These are phyloP conservation scores for Chamaecrista fasciculata DNA, from an alignment of 306 rosid species.

Conservation along the genomic window DNA sequence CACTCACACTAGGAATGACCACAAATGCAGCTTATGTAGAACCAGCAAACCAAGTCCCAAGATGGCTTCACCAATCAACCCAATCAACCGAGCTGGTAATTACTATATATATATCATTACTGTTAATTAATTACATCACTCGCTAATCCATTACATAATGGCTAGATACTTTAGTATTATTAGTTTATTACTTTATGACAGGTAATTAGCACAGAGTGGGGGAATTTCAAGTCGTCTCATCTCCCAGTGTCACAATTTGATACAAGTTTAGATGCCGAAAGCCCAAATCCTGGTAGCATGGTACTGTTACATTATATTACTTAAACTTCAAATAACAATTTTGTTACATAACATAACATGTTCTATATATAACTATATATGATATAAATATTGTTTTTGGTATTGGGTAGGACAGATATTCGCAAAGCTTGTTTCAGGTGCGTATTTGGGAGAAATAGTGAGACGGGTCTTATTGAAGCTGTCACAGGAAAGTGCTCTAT, in stretches of 20 bases:
- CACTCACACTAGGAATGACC: constrained; percentile 55
- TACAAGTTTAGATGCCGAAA: constrained; percentile 53
- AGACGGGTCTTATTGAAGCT: constrained; percentile 56
- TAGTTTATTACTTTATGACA: no score
- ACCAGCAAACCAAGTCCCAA: constrained; percentile 37
- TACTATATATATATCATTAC: neutral
- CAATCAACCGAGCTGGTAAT: constrained; percentile 55
- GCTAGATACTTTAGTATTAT: no score
- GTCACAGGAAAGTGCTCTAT: constrained; percentile 62
- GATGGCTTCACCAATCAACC: constrained; percentile 40
- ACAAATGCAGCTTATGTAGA: constrained; percentile 72
- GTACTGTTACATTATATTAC: no score
- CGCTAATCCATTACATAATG: no score
- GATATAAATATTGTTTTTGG: neutral
- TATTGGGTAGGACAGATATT: constrained; percentile 34
- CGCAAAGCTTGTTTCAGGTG: constrained; percentile 60
- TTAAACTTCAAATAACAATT: no score
- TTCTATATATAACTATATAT: no score
- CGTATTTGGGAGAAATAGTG: constrained; percentile 66
- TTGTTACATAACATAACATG: no score
- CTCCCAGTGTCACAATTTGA: constrained; percentile 60
- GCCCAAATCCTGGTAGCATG: constrained; percentile 50
- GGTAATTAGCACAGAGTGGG: constrained; percentile 68
- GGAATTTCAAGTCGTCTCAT: constrained; percentile 54
- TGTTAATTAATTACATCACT: no score